A percentile compares a stretch with the other conserved stretches of the same genome.
Conservation (phyloP, 257 asterid genomes). For the Phtheirospermum japonicum region DNA sequence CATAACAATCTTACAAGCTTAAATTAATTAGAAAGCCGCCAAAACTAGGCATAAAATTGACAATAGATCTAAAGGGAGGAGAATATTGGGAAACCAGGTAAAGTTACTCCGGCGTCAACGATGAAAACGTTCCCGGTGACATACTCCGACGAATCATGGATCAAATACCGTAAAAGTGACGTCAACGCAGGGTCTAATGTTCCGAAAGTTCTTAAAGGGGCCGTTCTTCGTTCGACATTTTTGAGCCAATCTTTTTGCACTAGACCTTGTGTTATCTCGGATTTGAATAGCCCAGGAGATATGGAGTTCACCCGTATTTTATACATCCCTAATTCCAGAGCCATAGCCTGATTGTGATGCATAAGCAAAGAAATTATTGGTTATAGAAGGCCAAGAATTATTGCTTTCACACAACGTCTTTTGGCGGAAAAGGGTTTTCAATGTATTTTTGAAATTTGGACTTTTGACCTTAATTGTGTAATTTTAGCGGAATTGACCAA, state of each 20-base stretch:
- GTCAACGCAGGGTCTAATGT: conserved; percentile 59
- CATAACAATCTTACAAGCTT: too few relatives aligned
- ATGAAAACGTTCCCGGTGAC: conserved; percentile 57
- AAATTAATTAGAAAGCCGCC: too few relatives aligned
- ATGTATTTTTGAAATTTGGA: too few relatives aligned
- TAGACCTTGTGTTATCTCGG: conserved; percentile 63
- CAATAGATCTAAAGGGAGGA: conserved; percentile 71
- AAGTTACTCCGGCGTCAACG: conserved; percentile 55
- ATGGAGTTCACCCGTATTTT: conserved; percentile 64
- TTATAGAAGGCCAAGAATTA: neutral
- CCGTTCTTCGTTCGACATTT: conserved; percentile 38
- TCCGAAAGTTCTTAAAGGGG: conserved; percentile 49
- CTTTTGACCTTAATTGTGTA: too few relatives aligned
- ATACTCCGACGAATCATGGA: conserved; percentile 54
- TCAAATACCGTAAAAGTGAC: conserved; percentile 50
- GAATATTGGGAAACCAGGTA: conserved; percentile 60
- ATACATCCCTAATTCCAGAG: conserved; percentile 51
- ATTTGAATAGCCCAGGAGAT: conserved; percentile 58
- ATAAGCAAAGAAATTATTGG: neutral
- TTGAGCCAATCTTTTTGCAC: conserved; percentile 53
- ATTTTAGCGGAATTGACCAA: too few relatives aligned
- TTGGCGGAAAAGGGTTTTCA: too few relatives aligned
- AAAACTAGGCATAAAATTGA: too few relatives aligned
- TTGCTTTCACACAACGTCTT: too few relatives aligned
- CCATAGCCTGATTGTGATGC: conserved; percentile 50